phyloP scores from a whole-genome alignment of 2,329 filamentous ascomycete species.

The Colletotrichum camelliae region DNA sequence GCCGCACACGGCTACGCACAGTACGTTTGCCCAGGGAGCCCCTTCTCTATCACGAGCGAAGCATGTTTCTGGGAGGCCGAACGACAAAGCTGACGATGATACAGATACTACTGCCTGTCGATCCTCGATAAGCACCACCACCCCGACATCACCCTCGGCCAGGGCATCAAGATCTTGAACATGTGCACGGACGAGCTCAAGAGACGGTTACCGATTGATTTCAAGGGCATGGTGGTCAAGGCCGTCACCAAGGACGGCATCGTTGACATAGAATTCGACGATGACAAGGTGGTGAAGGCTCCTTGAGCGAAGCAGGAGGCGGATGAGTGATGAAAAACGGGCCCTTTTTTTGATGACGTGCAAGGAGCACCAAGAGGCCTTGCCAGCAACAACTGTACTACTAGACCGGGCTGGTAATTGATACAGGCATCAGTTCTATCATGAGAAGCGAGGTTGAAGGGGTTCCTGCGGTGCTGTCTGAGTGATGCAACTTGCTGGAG shows the following conservation, averaged over 20 bases:
- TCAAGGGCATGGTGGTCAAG: conserved; percentile 97
- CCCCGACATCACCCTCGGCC: conserved; percentile 86
- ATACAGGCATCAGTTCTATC: conserved; percentile 20
- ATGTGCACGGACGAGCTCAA: conserved; percentile 98
- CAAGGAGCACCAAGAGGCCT: not conserved
- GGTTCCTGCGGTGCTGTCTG: not conserved
- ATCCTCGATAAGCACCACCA: conserved; percentile 99
- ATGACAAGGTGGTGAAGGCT: conserved; percentile 73
- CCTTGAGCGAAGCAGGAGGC: conserved; percentile 45
- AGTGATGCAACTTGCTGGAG: not conserved
- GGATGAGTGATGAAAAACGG: conserved; percentile 13
- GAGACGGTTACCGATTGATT: conserved; percentile 95
- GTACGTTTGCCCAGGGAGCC: conserved; percentile 55
- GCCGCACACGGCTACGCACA: conserved; percentile 98
- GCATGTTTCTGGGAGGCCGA: not conserved
- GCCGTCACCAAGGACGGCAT: conserved; percentile 95
- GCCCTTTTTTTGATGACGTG: not conserved
- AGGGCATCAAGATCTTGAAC: conserved; percentile 89
- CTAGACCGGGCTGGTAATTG: conserved; percentile 24
- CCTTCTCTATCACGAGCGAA: conserved; percentile 18
- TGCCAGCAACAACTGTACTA: conserved; percentile 24
- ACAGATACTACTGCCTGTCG: conserved; percentile 93
- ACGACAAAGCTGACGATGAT: conserved; percentile 26
- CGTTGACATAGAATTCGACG: conserved; percentile 82
- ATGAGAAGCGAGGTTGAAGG: not conserved